Conservation (phyloP, 78 protist genomes). For the Protostelium mycophagum region DNA sequence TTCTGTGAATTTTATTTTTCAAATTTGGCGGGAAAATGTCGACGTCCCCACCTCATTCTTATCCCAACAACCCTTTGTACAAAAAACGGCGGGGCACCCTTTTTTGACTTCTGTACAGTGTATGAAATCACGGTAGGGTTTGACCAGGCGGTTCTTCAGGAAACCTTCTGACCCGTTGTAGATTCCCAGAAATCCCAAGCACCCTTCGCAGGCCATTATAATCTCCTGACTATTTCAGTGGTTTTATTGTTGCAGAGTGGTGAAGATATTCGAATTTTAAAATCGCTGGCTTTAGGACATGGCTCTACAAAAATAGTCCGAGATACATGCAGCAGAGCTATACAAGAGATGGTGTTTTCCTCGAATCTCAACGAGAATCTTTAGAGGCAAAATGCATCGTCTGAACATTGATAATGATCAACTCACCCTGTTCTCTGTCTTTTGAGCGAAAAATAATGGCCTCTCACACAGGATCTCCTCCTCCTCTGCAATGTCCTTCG, state of each 20-base stretch:
- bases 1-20: background rate
- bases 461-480: background rate
- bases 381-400: too few relatives aligned
- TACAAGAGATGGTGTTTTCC: too few relatives aligned
- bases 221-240: background rate
- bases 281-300: too few relatives aligned
- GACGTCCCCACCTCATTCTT: background rate
- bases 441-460: background rate
- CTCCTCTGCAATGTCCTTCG: background rate
- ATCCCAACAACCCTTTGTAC: background rate
- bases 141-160: background rate
- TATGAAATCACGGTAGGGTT: background rate
- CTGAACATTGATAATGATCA: too few relatives aligned
- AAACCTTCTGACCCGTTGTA: background rate
- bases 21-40: background rate
- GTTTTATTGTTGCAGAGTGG: background rate
- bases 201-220: background rate
- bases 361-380: too few relatives aligned
- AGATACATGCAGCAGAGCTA: too few relatives aligned
- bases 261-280: too few relatives aligned
- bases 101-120: too few relatives aligned
- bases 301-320: too few relatives aligned
- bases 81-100: background rate
- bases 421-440: background rate
- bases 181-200: background rate